Conservation (phyloP, 345 rosid genomes). For the Diplotaxis tenuifolia region DNA sequence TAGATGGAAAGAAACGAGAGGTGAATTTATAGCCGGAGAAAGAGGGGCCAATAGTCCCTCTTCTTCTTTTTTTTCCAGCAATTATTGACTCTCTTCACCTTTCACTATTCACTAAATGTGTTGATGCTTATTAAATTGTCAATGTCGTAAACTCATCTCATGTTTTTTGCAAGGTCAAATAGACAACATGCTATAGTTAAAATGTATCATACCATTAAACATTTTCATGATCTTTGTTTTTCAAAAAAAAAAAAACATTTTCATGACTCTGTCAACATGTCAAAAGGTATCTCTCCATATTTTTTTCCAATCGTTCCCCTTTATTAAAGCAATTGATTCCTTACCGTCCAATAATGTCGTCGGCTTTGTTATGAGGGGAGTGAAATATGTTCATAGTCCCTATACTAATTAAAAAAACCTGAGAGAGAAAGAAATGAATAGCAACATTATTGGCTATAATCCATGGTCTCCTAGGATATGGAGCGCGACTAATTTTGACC, state of each 20-base stretch:
- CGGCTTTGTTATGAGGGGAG: neutral
- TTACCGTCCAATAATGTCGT: neutral
- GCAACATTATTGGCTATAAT: neutral
- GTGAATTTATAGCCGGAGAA: constrained; percentile 9
- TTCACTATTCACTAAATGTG: neutral
- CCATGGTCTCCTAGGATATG: neutral
- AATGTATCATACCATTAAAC: neutral
- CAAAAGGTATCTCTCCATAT: neutral
- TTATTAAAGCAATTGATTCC: neutral
- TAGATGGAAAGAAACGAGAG: neutral
- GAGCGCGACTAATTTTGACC: too few relatives aligned
- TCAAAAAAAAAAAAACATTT: too few relatives aligned
- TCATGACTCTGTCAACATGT: neutral
- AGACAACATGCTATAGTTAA: neutral
- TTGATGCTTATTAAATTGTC: constrained; percentile 5
- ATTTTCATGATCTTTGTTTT: too few relatives aligned
- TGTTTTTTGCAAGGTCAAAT: constrained; percentile 8
- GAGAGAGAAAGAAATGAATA: neutral
- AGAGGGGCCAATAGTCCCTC: neutral
- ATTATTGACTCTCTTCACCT: neutral
- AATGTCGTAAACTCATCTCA: neutral
- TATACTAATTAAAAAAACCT: neutral
- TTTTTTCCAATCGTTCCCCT: neutral
- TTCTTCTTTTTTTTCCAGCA: neutral
- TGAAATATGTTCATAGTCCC: neutral